Base-by-base conservation (phyloP, 768 basidiomycete genomes). In the Termitomyces bulborhizus region DNA sequence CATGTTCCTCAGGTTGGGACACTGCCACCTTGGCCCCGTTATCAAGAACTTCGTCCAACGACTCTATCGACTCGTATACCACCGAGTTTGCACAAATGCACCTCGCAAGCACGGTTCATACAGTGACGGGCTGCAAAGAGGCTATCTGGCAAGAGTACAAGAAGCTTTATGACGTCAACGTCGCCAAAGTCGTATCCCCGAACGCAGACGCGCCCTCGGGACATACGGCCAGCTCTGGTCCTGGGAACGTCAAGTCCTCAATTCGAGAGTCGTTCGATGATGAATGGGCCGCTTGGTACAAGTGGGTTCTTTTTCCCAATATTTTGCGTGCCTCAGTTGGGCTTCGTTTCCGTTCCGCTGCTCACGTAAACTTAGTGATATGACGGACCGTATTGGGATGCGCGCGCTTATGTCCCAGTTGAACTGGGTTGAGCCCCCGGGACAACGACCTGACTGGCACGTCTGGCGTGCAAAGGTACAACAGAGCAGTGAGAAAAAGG, bases 301-400 rank as follows among this genome's bases (percentile, higher is more conserved):
- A 75, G 88, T 90, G n/a, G n/a, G n/a, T n/a, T n/a, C n/a, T n/a
- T n/a, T n/a, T n/a, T n/a, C n/a, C n/a, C n/a, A n/a, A n/a, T n/a
- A n/a, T 21, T 21, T 21, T 21, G 21, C 21, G 21, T 21, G 21
- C 21, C 65, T n/a, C n/a, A n/a, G n/a, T n/a, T n/a, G n/a, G n/a
- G n/a, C n/a, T 83, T 67, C 3, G 29, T 27, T 8, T 18, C 18
- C 44, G 59, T 6, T 36, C 31, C 34, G n/a, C 3, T 56, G 55
- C 34, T 58, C 32, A 50, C 58, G 54, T 5, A 44, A 51, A 42
- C 56, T 21, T 55, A 90, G 88, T 59, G 88, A 91, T 58, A 90
- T 91, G 89, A 73, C 73, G 41, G 85, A 87, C 61, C 84, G 88
- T 12, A 83, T 86, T 43, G 75, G 77, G 46, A 79, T 88, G 72